phyloP scores from a whole-genome alignment of 108 stramenopile genomes.

The Nitzschia putrida region DNA sequence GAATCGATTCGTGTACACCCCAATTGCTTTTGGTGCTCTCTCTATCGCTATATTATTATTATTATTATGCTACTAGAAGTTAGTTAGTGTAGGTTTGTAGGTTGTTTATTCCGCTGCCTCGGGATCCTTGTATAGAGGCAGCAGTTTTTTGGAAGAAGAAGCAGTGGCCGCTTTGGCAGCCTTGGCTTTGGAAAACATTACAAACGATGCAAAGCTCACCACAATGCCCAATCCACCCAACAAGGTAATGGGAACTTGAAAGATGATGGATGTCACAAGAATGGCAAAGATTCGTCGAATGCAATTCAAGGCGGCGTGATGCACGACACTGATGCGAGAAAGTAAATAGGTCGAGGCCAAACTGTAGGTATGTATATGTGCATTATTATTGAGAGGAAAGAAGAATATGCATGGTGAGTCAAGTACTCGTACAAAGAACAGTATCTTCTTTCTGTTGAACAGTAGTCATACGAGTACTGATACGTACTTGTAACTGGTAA shows the following conservation, averaged over 20 bases:
- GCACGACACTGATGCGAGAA: conserved; percentile 74
- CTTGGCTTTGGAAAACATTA: conserved; percentile 49
- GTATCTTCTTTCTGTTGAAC: conserved; percentile 6
- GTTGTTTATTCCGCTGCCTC: too few species aligned
- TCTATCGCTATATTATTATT: too few species aligned
- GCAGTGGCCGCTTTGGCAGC: neutral
- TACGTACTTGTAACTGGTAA: conserved; percentile 74
- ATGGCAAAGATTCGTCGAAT: conserved; percentile 82
- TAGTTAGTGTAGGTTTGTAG: too few species aligned
- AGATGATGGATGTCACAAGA: conserved; percentile 69
- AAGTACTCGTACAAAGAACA: neutral
- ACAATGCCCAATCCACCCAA: conserved; percentile 55
- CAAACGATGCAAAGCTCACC: conserved; percentile 56
- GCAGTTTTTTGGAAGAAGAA: neutral
- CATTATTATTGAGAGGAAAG: too few species aligned
- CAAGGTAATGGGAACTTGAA: conserved; percentile 55
- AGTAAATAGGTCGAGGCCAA: conserved; percentile 48
- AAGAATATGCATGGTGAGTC: neutral
- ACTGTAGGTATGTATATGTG: conserved; percentile 12
- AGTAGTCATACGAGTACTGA: neutral
- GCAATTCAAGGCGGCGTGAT: conserved; percentile 85
- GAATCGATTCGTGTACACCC: too few species aligned
- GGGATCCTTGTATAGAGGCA: too few species aligned
- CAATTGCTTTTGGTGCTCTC: too few species aligned
- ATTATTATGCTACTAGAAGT: too few species aligned